Conservation (phyloP, 2,329 filamentous ascomycete genomes). For the Microdochium nivale region DNA sequence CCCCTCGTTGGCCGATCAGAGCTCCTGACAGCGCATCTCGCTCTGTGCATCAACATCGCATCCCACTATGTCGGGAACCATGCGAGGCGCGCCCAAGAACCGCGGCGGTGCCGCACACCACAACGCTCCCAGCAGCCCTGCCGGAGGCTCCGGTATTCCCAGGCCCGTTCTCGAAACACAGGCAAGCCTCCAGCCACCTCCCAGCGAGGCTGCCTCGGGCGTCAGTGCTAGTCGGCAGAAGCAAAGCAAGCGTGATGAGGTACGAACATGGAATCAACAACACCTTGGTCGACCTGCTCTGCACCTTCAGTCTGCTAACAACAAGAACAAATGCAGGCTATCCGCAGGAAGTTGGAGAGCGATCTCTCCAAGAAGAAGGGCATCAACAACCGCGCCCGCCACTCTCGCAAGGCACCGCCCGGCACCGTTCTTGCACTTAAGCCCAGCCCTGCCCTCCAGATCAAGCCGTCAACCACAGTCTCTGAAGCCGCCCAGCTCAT, state of each 20-base stretch:
- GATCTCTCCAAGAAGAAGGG: constrained; percentile 98
- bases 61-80: constrained; percentile 46
- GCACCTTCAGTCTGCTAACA: constrained; percentile 8
- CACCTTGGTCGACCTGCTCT: constrained; percentile 3
- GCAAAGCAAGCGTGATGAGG: constrained; percentile 97
- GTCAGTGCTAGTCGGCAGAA: constrained; percentile 93
- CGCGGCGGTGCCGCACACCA: constrained; percentile 49
- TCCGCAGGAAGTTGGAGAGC: constrained; percentile 91
- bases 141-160: constrained; percentile 57
- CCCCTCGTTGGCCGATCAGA: neutral
- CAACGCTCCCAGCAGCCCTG: constrained; percentile 50
- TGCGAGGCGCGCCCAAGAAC: constrained; percentile 62
- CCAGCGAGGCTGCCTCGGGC: constrained; percentile 53
- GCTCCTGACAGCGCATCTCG: neutral
- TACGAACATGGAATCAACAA: constrained; percentile 45
- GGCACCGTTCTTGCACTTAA: constrained; percentile 93
- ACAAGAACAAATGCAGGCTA: constrained; percentile 61
- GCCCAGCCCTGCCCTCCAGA: constrained; percentile 91
- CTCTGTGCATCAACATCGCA: neutral
- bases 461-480: constrained; percentile 90
- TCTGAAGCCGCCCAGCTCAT: constrained; percentile 96
- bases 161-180: constrained; percentile 60
- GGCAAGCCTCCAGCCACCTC: constrained; percentile 25
- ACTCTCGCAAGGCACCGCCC: constrained; percentile 86
- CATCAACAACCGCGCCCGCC: constrained; percentile 66